Conservation (phyloP, 2,329 filamentous ascomycete genomes). For the Paraphaeosphaeria minitans region DNA sequence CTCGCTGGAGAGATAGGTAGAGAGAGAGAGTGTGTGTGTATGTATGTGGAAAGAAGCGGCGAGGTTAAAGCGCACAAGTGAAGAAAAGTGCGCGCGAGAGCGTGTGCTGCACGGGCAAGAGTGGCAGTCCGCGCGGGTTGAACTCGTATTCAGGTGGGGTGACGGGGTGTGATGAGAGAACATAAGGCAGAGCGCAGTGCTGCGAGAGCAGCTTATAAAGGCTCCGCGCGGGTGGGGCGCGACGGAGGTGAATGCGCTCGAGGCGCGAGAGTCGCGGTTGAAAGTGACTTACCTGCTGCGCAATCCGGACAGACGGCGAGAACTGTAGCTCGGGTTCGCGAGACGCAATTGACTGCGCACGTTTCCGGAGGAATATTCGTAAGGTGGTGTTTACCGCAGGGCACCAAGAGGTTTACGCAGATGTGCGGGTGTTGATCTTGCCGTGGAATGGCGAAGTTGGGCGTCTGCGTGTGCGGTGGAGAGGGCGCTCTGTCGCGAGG, state of each 20-base stretch:
- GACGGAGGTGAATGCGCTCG: neutral
- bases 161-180: neutral
- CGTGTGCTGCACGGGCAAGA: too few species aligned
- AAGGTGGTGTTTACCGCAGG: neutral
- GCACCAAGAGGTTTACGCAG: neutral
- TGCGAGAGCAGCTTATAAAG: neutral
- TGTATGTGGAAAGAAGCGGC: neutral
- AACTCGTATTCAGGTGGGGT: too few species aligned
- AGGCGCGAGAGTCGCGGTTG: neutral
- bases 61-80: neutral
- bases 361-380: neutral
- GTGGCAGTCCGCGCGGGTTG: too few species aligned
- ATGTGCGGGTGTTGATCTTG: neutral
- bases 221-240: neutral
- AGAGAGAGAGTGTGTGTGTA: neutral
- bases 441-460: neutral
- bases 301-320: neutral
- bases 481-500: neutral
- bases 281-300: neutral
- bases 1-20: neutral
- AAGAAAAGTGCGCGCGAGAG: too few species aligned
- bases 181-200: neutral
- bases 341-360: neutral
- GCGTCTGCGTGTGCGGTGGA: neutral
- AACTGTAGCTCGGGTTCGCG: too few species aligned